phyloP scores from a whole-genome alignment of 176 grass and related monocot genomes.

The Echinochloa phyllopogon region DNA sequence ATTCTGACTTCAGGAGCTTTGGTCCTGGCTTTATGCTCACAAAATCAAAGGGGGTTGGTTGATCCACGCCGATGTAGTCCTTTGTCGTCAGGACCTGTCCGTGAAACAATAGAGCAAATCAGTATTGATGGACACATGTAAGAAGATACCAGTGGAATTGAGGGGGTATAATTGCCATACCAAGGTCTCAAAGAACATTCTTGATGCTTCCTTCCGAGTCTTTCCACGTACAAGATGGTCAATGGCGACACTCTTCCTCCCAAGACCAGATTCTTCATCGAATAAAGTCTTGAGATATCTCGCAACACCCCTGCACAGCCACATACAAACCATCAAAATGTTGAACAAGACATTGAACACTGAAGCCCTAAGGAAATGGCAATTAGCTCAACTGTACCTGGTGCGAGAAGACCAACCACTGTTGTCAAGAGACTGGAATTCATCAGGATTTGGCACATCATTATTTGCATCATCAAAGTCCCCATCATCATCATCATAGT shows the following conservation, averaged over 20 bases:
- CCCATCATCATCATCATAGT: constrained; percentile 85
- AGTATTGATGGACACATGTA: neutral
- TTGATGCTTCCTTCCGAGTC: constrained; percentile 92
- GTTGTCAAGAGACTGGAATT: constrained; percentile 80
- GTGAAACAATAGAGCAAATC: neutral
- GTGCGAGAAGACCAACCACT: constrained; percentile 98
- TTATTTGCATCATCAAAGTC: constrained; percentile 68
- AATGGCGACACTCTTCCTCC: constrained; percentile 73
- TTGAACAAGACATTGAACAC: neutral
- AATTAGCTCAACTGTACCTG: constrained; percentile 46
- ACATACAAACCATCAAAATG: constrained; percentile 1
- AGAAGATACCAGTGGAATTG: neutral
- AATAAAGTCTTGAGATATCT: constrained; percentile 92
- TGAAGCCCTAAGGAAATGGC: constrained; percentile 12
- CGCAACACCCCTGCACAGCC: constrained; percentile 71
- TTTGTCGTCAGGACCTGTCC: constrained; percentile 91
- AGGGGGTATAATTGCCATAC: constrained; percentile 42
- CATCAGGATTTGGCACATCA: constrained; percentile 65
- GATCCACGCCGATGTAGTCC: constrained; percentile 91
- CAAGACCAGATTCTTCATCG: constrained; percentile 76
- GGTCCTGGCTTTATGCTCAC: constrained; percentile 72
- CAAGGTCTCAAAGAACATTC: constrained; percentile 99
- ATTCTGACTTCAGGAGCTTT: constrained; percentile 95
- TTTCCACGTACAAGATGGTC: constrained; percentile 82
- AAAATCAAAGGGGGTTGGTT: constrained; percentile 63